Conservation (phyloP, 768 basidiomycete genomes). For the Tricholomella constricta region DNA sequence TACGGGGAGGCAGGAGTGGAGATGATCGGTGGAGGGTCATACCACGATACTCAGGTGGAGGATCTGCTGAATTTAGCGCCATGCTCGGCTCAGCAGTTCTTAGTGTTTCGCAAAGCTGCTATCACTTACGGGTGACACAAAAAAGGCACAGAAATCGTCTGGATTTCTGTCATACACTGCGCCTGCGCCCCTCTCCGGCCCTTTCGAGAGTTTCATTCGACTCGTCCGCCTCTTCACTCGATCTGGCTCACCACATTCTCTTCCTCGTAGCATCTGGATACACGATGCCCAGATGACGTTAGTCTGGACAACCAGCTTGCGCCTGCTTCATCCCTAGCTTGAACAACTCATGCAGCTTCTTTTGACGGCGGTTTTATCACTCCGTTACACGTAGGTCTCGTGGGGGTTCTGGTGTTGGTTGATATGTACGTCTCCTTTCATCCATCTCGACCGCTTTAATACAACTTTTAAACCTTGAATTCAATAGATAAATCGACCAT, state of each 20-base stretch:
- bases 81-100: not conserved
- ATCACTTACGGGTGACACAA: not conserved
- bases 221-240: no score
- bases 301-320: no score
- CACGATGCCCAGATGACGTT: no score
- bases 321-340: no score
- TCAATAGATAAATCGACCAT: not conserved
- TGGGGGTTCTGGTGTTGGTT: not conserved
- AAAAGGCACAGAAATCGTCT: no score
- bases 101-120: not conserved
- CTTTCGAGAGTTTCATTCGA: no score
- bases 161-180: no score
- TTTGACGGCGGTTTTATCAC: no score
- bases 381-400: not conserved
- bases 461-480: not conserved
- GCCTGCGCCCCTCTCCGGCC: no score
- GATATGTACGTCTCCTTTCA: not conserved
- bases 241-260: no score
- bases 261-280: no score
- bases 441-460: not conserved
- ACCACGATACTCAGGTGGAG: slow-evolving; percentile 8
- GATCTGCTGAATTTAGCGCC: not conserved
- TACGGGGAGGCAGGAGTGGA: slow-evolving; percentile 16
- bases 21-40: slow-evolving; percentile 8
- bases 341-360: no score